Conservation (phyloP, 257 asterid species). For the Gentiana macrophylla region DNA sequence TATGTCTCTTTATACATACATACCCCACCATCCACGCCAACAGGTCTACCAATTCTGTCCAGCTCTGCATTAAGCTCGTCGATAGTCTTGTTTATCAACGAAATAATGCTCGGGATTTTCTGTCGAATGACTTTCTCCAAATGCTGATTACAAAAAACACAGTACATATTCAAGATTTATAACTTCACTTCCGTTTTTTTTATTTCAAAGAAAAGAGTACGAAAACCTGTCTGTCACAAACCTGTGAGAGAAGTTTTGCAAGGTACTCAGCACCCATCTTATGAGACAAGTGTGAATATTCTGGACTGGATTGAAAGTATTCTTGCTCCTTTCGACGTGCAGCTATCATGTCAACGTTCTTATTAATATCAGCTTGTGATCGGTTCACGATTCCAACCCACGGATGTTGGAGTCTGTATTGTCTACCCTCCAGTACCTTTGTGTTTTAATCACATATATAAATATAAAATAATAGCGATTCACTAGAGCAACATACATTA, state of each 20-base stretch:
- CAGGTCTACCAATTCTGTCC: conserved; percentile 91
- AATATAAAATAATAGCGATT: conserved; percentile 5
- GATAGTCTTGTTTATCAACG: conserved; percentile 77
- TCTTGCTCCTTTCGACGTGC: conserved; percentile 88
- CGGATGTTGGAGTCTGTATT: conserved; percentile 88
- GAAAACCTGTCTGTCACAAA: conserved; percentile 5
- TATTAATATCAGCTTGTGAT: conserved; percentile 94
- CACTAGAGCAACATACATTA: conserved; percentile 12
- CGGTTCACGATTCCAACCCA: conserved; percentile 99
- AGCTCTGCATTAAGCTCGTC: conserved; percentile 95
- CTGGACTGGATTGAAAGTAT: conserved; percentile 90
- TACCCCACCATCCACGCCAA: conserved; percentile 97
- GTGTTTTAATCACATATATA: too few relatives aligned
- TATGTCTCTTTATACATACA: conserved; percentile 2
- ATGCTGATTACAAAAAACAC: conserved; percentile 35
- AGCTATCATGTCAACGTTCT: conserved; percentile 71
- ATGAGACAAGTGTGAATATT: conserved; percentile 81
- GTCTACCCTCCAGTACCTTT: conserved; percentile 90
- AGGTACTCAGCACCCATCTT: conserved; percentile 96
- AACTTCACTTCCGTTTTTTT: too few relatives aligned
- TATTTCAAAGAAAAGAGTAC: not conserved
- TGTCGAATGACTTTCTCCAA: conserved; percentile 90
- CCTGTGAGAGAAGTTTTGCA: conserved; percentile 85
- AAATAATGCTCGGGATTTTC: conserved; percentile 88
- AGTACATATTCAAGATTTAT: too few relatives aligned